Conservation (phyloP, 2,329 filamentous ascomycete genomes). For the Botrytis hyacinthi region DNA sequence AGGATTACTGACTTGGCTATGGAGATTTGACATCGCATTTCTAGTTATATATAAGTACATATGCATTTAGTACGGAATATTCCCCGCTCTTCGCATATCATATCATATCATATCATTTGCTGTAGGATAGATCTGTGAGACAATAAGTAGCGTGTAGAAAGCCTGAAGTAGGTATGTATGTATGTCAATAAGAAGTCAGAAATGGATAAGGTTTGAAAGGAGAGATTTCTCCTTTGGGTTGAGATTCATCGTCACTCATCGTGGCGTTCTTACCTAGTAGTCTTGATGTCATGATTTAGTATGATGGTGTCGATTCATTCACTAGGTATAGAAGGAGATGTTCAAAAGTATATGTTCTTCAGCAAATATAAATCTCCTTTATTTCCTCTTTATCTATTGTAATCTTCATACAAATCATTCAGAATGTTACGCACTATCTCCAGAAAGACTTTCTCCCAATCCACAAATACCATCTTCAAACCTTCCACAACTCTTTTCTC, state of each 20-base stretch:
- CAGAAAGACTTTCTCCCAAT: background rate
- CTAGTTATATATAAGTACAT: background rate
- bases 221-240: background rate
- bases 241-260: background rate
- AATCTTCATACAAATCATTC: background rate
- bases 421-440: conserved; percentile 5
- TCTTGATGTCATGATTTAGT: conserved; percentile 11
- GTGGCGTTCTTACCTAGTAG: background rate
- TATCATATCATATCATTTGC: background rate
- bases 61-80: too few relatives aligned
- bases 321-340: background rate
- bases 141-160: background rate
- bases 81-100: background rate
- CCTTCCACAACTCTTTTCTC: background rate
- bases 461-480: background rate
- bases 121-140: background rate
- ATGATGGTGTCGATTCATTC: background rate
- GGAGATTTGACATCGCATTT: background rate
- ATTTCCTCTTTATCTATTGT: background rate
- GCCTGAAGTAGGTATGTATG: too few relatives aligned
- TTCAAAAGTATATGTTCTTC: background rate
- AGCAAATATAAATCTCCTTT: background rate
- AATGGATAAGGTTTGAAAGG: background rate
- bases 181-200: background rate
- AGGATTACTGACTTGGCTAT: background rate